phyloP scores from a whole-genome alignment of 305 asterid genomes.

The Nicotiana rustica region DNA sequence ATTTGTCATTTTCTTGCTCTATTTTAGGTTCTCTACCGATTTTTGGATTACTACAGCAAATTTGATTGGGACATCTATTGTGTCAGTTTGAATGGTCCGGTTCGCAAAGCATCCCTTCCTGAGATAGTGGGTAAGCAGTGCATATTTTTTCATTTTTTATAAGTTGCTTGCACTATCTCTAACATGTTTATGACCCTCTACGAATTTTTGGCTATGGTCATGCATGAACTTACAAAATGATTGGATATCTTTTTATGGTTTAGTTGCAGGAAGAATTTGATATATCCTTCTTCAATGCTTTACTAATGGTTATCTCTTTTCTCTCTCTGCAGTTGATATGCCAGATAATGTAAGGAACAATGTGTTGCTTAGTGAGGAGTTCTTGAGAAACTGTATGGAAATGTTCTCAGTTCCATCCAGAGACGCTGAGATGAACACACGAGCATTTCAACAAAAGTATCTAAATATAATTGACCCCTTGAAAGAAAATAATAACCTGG shows the following conservation, averaged over 20 bases:
- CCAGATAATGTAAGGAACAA: slow-evolving; percentile 51
- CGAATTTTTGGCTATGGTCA: background rate
- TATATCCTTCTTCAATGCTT: slow-evolving; percentile 13
- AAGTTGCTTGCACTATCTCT: slow-evolving; percentile 24
- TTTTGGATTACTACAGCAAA: slow-evolving; percentile 78
- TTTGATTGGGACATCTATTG: slow-evolving; percentile 90
- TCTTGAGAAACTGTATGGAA: slow-evolving; percentile 60
- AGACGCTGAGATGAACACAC: slow-evolving; percentile 53
- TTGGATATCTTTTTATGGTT: background rate
- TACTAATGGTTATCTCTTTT: slow-evolving; percentile 26
- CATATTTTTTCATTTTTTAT: slow-evolving; percentile 14
- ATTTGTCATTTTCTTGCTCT: slow-evolving; percentile 31
- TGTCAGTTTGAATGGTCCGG: slow-evolving; percentile 84
- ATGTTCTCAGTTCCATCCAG: slow-evolving; percentile 62
- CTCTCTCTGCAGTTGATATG: slow-evolving; percentile 57
- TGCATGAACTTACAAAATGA: background rate
- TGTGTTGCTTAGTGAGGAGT: slow-evolving; percentile 65
- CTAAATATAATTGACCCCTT: slow-evolving; percentile 87
- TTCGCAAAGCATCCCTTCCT: slow-evolving; percentile 67
- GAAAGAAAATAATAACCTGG: slow-evolving; percentile 84
- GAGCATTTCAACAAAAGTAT: slow-evolving; percentile 61
- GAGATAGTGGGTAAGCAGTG: slow-evolving; percentile 67
- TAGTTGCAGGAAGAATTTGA: background rate
- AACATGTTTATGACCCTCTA: background rate
- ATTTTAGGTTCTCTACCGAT: slow-evolving; percentile 69